phyloP scores from a whole-genome alignment of 2,329 filamentous ascomycete genomes.

The Aureobasidium uvarum region DNA sequence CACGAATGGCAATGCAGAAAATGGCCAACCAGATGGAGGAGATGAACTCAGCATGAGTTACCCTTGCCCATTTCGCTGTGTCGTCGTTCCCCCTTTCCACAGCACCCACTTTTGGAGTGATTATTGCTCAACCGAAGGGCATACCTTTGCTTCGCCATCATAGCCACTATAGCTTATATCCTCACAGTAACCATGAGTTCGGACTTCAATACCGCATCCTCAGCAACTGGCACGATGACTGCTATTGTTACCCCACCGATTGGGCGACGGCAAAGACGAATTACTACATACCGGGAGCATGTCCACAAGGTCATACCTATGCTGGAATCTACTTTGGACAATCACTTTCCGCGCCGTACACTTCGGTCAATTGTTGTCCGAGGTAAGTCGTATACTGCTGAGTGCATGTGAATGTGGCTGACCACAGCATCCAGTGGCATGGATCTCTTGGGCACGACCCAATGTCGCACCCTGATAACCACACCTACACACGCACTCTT shows the following conservation, averaged over 20 bases:
- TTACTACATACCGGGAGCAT: neutral
- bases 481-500: neutral
- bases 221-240: too few relatives aligned
- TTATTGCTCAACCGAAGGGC: too few relatives aligned
- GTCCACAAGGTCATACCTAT: neutral
- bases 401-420: neutral
- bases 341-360: neutral
- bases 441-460: neutral
- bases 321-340: neutral
- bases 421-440: neutral
- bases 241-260: neutral
- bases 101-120: too few relatives aligned
- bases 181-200: too few relatives aligned
- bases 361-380: neutral
- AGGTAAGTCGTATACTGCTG: neutral
- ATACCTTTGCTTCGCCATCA: too few relatives aligned
- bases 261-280: neutral
- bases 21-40: too few relatives aligned
- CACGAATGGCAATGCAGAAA: too few relatives aligned
- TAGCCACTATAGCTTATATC: too few relatives aligned
- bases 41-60: too few relatives aligned
- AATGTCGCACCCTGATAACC: neutral
- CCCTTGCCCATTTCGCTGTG: too few relatives aligned
- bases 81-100: too few relatives aligned
- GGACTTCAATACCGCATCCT: too few relatives aligned